phyloP scores from a whole-genome alignment of 2,329 filamentous ascomycete genomes.

The Ceratocystiopsis minuta region DNA sequence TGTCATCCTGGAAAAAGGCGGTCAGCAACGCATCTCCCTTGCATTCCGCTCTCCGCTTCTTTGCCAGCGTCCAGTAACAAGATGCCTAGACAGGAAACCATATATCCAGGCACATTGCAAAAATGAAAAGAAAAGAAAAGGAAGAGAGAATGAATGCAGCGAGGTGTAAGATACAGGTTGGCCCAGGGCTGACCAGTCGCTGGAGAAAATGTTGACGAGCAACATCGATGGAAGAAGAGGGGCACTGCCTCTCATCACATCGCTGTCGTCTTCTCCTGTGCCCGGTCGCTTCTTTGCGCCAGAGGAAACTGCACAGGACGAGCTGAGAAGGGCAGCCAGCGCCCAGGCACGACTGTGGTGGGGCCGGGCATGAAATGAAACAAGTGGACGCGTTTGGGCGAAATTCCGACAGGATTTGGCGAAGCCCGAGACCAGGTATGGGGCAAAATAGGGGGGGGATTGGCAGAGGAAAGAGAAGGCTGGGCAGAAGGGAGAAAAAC shows the following conservation, averaged over 20 bases:
- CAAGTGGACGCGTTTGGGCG: slow-evolving; percentile 6
- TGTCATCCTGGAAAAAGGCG: slow-evolving; percentile 37
- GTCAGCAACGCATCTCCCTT: too few species aligned
- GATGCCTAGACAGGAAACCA: too few species aligned
- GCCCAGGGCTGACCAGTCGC: too few species aligned
- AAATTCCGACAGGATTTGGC: slow-evolving; percentile 3
- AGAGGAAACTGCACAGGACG: too few species aligned
- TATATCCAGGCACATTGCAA: too few species aligned
- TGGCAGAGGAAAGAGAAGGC: slow-evolving; percentile 2
- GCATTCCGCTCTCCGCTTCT: too few species aligned
- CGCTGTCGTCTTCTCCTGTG: too few species aligned
- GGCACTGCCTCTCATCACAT: slow-evolving; percentile 1
- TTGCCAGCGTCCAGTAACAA: too few species aligned
- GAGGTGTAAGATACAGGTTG: background rate
- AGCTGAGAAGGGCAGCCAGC: too few species aligned
- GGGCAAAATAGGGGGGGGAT: slow-evolving; percentile 2
- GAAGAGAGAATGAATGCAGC: background rate
- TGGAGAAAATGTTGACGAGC: background rate
- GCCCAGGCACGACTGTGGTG: too few species aligned
- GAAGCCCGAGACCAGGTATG: background rate
- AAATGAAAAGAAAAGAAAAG: background rate
- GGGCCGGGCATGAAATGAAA: slow-evolving; percentile 5
- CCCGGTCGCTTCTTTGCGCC: too few species aligned
- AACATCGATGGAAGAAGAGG: background rate
- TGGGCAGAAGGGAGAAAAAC: background rate